phyloP scores from a whole-genome alignment of 2,329 filamentous ascomycete genomes.

The Cryphonectria nitschkei region DNA sequence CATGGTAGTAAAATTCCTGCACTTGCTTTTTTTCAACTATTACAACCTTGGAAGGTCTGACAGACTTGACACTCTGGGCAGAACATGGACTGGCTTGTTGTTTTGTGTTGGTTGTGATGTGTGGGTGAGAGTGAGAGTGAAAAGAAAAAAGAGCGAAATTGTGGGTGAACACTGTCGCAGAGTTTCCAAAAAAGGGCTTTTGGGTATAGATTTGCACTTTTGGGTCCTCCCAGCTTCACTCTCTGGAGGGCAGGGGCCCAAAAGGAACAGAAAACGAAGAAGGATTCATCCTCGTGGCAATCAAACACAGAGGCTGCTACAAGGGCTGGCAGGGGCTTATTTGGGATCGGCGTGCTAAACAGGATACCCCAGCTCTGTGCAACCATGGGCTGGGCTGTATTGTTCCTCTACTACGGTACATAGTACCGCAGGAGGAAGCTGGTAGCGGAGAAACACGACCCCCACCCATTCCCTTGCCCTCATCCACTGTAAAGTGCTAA shows the following conservation, averaged over 20 bases:
- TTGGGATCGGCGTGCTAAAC: background rate
- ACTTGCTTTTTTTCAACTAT: background rate
- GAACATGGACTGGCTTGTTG: background rate
- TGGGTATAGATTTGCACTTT: background rate
- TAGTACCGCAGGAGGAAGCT: background rate
- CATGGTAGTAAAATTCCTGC: background rate
- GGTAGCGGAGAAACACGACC: background rate
- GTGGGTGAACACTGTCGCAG: too few relatives aligned
- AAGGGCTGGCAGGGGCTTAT: background rate
- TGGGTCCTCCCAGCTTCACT: background rate
- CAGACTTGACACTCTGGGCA: background rate
- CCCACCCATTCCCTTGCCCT: background rate
- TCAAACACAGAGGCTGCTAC: background rate
- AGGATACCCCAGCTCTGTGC: background rate
- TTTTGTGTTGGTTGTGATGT: background rate
- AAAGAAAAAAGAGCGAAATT: too few relatives aligned
- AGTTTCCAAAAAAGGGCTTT: too few relatives aligned
- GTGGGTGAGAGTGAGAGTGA: too few relatives aligned
- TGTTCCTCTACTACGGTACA: background rate
- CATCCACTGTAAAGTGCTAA: background rate
- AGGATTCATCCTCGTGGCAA: background rate
- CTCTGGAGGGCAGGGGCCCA: too few relatives aligned
- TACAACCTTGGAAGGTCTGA: background rate
- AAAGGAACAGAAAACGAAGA: background rate
- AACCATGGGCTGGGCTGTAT: background rate